Percentiles rank a stretch among this genome's conserved stretches.
Conservation (phyloP, 768 basidiomycete species). For the Lentinula lateritia region DNA sequence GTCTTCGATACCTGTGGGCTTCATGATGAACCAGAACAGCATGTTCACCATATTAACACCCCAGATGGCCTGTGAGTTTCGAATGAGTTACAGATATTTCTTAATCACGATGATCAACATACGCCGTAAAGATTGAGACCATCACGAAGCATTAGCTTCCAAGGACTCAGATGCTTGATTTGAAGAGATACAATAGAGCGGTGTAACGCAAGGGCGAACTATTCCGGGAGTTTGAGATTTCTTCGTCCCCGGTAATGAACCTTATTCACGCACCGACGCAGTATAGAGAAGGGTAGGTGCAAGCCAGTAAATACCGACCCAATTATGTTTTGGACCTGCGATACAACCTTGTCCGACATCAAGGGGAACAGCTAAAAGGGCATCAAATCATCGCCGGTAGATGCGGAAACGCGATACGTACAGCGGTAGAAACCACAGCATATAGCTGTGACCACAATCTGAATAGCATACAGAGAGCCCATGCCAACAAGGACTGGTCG, state of each 20-base stretch:
- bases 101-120: conserved; percentile 18
- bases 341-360: conserved; percentile 78
- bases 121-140: conserved; percentile 82
- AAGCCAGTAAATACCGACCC: conserved; percentile 87
- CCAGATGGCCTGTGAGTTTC: conserved; percentile 52
- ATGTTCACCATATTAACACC: conserved; percentile 79
- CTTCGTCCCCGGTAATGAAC: not conserved
- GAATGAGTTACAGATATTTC: conserved; percentile 3
- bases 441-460: conserved; percentile 68
- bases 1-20: conserved; percentile 53
- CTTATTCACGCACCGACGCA: conserved; percentile 43
- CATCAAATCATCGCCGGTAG: not conserved
- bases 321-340: conserved; percentile 72
- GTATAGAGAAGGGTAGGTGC: conserved; percentile 70
- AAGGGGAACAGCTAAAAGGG: conserved; percentile 56
- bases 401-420: conserved; percentile 22
- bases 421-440: conserved; percentile 77
- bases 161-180: conserved; percentile 53
- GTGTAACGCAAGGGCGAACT: conserved; percentile 56
- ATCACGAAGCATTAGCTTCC: conserved; percentile 90
- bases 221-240: not conserved
- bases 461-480: conserved; percentile 55
- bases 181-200: conserved; percentile 56
- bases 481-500: conserved; percentile 49
- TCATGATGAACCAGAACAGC: conserved; percentile 84